Evolutionary conservation across 1,139 yeast genomes (phyloP).

Genomic region (Taphrina betulina): DNA sequence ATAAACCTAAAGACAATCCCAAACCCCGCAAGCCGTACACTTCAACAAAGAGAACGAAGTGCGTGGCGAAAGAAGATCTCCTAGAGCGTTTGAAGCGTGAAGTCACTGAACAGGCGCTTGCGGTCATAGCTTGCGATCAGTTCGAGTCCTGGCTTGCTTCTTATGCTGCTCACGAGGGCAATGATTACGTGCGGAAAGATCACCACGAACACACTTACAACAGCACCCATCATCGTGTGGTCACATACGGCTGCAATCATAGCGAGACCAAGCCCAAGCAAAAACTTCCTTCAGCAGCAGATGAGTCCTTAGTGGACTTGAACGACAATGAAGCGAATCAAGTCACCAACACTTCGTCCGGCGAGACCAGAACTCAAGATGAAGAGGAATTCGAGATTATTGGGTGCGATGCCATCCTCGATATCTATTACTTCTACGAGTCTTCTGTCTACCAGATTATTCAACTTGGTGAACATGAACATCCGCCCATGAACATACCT

Average conservation of each 20-base stretch:
- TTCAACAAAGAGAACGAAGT: constrained; percentile 17
- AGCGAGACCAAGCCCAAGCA: neutral
- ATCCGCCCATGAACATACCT: constrained; percentile 18
- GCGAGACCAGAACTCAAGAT: neutral
- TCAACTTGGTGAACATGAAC: constrained; percentile 23
- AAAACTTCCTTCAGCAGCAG: neutral
- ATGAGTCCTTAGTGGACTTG: neutral
- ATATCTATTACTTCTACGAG: constrained; percentile 29
- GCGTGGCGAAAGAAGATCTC: constrained; percentile 17
- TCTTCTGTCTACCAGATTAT: constrained; percentile 16
- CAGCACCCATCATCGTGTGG: constrained; percentile 31
- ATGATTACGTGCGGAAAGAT: constrained; percentile 19
- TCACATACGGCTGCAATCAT: constrained; percentile 27
- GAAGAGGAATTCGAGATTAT: constrained; percentile 5
- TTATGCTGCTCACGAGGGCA: constrained; percentile 28
- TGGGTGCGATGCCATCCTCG: constrained; percentile 27
- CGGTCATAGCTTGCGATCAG: constrained; percentile 19
- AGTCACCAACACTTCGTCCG: neutral
- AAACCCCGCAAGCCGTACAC: constrained; percentile 28
- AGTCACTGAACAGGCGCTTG: constrained; percentile 19
- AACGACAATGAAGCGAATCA: neutral
- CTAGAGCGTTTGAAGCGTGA: constrained; percentile 25
- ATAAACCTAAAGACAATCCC: constrained; percentile 16
- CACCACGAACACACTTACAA: constrained; percentile 31
- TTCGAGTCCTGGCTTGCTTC: constrained; percentile 26